phyloP scores from a whole-genome alignment of 2,329 filamentous ascomycete genomes.

The Phialocephala sp. region DNA sequence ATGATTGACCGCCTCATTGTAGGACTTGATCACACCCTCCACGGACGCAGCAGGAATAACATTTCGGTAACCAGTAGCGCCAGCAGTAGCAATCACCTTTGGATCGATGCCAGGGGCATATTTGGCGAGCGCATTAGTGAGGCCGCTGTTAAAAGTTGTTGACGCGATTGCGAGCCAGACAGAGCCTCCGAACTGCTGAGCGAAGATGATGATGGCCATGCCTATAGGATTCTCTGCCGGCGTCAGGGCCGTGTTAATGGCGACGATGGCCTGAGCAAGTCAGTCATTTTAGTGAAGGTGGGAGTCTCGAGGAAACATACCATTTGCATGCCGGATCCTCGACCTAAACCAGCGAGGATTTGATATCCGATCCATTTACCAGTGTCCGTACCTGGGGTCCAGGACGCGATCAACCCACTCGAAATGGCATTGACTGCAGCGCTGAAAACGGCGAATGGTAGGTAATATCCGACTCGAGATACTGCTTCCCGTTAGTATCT shows the following conservation, averaged over 20 bases:
- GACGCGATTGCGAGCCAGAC: conserved; percentile 42
- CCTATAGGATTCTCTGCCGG: conserved; percentile 40
- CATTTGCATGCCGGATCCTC: conserved; percentile 34
- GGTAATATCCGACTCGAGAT: conserved; percentile 43
- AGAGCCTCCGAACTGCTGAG: conserved; percentile 41
- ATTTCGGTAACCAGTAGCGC: conserved; percentile 46
- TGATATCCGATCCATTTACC: conserved; percentile 38
- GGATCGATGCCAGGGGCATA: conserved; percentile 44
- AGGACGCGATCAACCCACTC: conserved; percentile 43
- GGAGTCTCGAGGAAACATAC: conserved; percentile 19
- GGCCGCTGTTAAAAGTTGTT: conserved; percentile 42
- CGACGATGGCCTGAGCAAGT: conserved; percentile 37
- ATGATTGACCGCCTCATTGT: conserved; percentile 46
- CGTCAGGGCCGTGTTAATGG: conserved; percentile 42
- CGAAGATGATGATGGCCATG: conserved; percentile 45
- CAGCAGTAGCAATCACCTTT: conserved; percentile 46
- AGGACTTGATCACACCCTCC: conserved; percentile 47
- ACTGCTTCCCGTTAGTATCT: conserved; percentile 20
- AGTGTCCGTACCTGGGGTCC: conserved; percentile 32
- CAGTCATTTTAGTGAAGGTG: conserved; percentile 1
- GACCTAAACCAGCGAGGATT: conserved; percentile 34
- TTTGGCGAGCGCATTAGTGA: conserved; percentile 42
- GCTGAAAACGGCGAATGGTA: conserved; percentile 42
- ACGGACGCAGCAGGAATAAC: conserved; percentile 44
- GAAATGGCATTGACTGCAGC: conserved; percentile 40